Conservation (phyloP, 306 rosid species). For the Lupinus albus region DNA sequence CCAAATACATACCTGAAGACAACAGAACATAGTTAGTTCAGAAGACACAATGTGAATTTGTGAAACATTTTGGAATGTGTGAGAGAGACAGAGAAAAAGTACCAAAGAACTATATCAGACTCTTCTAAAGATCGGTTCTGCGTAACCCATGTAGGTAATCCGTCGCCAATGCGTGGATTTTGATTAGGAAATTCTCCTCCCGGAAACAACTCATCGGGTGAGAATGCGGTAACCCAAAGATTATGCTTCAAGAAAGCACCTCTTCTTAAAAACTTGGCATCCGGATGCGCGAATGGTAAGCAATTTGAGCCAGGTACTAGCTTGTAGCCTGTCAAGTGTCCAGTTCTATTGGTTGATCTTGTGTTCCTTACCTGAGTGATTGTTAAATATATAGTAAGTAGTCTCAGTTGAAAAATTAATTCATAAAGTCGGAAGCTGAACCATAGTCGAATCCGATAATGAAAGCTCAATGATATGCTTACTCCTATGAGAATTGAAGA, state of each 20-base stretch:
- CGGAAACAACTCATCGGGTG: conserved; percentile 74
- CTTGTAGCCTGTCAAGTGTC: conserved; percentile 89
- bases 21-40: conserved; percentile 13
- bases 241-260: conserved; percentile 94
- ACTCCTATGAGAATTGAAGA: too few relatives aligned
- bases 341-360: conserved; percentile 79
- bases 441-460: neutral
- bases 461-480: neutral
- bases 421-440: neutral
- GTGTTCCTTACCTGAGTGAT: conserved; percentile 76
- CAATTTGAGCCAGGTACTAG: conserved; percentile 90
- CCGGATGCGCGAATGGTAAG: conserved; percentile 77
- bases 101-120: conserved; percentile 81
- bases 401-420: conserved; percentile 19
- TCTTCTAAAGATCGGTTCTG: conserved; percentile 77
- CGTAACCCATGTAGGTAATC: conserved; percentile 81
- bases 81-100: conserved; percentile 20
- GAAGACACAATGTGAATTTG: conserved; percentile 11
- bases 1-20: conserved; percentile 81
- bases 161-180: conserved; percentile 81
- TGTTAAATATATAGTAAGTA: conserved; percentile 14
- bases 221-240: conserved; percentile 80
- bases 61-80: neutral
- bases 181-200: conserved; percentile 97
- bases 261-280: conserved; percentile 88